Evolutionary conservation across 257 asterid genomes (phyloP).

Genomic region (Rhazya stricta): DNA sequence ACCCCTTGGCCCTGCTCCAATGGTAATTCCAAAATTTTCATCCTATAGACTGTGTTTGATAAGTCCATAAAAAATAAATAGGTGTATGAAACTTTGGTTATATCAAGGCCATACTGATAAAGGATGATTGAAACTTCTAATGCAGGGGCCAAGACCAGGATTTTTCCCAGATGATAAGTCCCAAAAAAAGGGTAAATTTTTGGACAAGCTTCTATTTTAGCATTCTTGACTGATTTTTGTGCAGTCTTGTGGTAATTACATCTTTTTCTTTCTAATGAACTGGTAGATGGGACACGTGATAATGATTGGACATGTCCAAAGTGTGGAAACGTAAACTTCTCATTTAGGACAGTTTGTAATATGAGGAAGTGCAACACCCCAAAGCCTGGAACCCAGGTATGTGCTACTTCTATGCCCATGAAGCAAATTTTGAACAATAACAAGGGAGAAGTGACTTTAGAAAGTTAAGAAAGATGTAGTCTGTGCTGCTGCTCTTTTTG

Average conservation of each 20-base stretch:
- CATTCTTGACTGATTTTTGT: constrained; percentile 6
- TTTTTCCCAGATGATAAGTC: constrained; percentile 57
- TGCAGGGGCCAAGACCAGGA: constrained; percentile 72
- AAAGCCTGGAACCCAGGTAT: constrained; percentile 86
- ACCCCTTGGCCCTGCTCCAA: constrained; percentile 59
- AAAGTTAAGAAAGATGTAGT: not conserved
- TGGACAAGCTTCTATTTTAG: constrained; percentile 15
- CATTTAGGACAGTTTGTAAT: constrained; percentile 82
- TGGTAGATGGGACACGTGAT: constrained; percentile 75
- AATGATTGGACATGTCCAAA: constrained; percentile 90
- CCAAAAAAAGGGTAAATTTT: constrained; percentile 49
- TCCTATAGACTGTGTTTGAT: not conserved
- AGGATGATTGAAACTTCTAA: not conserved
- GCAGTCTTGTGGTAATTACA: constrained; percentile 5
- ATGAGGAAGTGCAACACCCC: constrained; percentile 96
- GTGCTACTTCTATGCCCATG: not conserved
- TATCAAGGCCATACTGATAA: not conserved
- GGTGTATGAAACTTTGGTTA: not conserved
- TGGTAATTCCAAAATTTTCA: constrained; percentile 37
- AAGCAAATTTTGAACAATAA: not conserved
- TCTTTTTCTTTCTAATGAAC: constrained; percentile 17
- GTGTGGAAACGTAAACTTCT: constrained; percentile 81
- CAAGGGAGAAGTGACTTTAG: not conserved
- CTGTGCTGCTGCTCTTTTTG: not conserved
- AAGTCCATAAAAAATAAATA: not conserved